A percentile compares a stretch with the other conserved stretches of the same genome.
phyloP scores from a whole-genome alignment of 805 yeast genomes.

The Candida methanosorbosa region DNA sequence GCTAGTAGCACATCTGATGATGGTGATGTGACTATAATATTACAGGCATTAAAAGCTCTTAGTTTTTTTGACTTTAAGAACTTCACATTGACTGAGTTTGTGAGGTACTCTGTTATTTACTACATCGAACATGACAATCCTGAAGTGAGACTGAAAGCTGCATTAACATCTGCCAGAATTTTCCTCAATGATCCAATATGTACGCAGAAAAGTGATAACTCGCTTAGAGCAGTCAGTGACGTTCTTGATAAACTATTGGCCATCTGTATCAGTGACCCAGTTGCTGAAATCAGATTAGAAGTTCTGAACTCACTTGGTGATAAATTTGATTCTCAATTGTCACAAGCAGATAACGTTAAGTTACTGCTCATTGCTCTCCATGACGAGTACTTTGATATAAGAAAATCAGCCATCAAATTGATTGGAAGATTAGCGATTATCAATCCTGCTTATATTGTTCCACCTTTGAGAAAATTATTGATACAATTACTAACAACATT shows the following conservation, averaged over 20 bases:
- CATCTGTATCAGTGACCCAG: constrained; percentile 81
- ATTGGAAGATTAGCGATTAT: constrained; percentile 79
- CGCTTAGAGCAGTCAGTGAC: constrained; percentile 75
- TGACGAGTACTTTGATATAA: constrained; percentile 80
- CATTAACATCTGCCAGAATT: constrained; percentile 71
- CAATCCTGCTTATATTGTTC: constrained; percentile 94
- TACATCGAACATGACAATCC: constrained; percentile 78
- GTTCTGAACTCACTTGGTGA: constrained; percentile 67
- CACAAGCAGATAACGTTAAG: constrained; percentile 88
- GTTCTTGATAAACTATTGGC: constrained; percentile 76
- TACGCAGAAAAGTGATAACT: constrained; percentile 70
- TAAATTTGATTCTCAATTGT: constrained; percentile 80
- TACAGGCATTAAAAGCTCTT: constrained; percentile 74
- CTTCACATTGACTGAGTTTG: constrained; percentile 79
- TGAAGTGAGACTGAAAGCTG: constrained; percentile 75
- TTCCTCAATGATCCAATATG: constrained; percentile 79
- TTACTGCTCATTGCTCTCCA: constrained; percentile 80
- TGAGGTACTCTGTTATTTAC: constrained; percentile 71
- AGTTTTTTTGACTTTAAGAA: constrained; percentile 67
- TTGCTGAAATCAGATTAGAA: constrained; percentile 75
- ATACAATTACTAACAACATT: constrained; percentile 79
- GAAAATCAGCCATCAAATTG: constrained; percentile 67
- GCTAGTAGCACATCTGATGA: constrained; percentile 17
- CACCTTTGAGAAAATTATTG: constrained; percentile 78
- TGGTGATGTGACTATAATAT: constrained; percentile 36